Evolutionary conservation across 2,329 filamentous ascomycete genomes (phyloP).

Genomic region (Diaporthe destruens): DNA sequence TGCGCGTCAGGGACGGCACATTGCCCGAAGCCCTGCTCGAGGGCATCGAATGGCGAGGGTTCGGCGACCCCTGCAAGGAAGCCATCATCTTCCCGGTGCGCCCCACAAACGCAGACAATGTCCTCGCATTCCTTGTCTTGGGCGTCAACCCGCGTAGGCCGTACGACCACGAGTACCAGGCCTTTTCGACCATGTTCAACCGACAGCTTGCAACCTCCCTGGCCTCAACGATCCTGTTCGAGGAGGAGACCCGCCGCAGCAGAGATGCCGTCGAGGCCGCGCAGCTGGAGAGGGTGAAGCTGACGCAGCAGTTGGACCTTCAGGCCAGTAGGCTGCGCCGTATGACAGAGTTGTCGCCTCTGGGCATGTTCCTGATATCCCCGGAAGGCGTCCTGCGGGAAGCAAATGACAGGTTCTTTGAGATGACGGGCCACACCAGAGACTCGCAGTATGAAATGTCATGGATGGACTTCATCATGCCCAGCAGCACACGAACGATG

Average conservation of each 20-base stretch:
- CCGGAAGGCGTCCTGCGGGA: slow-evolving; percentile 57
- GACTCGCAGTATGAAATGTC: slow-evolving; percentile 55
- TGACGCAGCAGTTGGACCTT: slow-evolving; percentile 52
- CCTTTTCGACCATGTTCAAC: slow-evolving; percentile 63
- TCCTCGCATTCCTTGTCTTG: slow-evolving; percentile 71
- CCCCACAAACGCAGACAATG: slow-evolving; percentile 67
- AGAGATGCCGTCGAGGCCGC: slow-evolving; percentile 52
- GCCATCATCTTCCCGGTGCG: slow-evolving; percentile 74
- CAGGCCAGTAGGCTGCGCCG: slow-evolving; percentile 53
- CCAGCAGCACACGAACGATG: slow-evolving; percentile 50
- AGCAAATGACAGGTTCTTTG: slow-evolving; percentile 61
- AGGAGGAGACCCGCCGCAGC: slow-evolving; percentile 71
- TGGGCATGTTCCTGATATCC: slow-evolving; percentile 55
- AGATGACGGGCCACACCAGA: slow-evolving; percentile 58
- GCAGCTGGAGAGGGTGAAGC: slow-evolving; percentile 50
- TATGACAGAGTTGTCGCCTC: slow-evolving; percentile 54
- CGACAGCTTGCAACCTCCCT: slow-evolving; percentile 70
- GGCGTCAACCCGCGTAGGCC: slow-evolving; percentile 73
- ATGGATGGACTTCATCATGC: slow-evolving; percentile 56
- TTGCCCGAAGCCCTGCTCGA: slow-evolving; percentile 65
- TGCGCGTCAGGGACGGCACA: slow-evolving; percentile 55
- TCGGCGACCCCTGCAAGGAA: slow-evolving; percentile 66
- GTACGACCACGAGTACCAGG: slow-evolving; percentile 72
- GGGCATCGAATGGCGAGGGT: slow-evolving; percentile 66
- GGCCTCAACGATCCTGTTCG: slow-evolving; percentile 74